Base-by-base conservation (phyloP, 1,284 basidiomycete species). In the Microbotryum intermedium region DNA sequence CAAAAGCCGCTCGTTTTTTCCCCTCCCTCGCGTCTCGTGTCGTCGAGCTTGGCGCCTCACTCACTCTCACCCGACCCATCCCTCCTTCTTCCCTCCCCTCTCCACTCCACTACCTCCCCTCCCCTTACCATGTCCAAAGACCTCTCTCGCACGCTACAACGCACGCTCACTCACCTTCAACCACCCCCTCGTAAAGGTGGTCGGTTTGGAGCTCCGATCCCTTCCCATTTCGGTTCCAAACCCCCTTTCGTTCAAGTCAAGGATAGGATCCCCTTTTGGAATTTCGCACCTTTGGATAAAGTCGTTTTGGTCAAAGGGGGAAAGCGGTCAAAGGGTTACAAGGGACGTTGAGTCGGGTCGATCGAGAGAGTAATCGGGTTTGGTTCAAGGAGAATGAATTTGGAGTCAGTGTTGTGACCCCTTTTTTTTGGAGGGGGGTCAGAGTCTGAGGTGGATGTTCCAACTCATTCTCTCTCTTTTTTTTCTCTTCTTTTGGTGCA, bases 211-310 rank as follows among this genome's bases (percentile, higher is more conserved):
- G 65, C 64, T 59, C 67, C 69, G 11, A 65, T 72, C 25, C 74
- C 74, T 13, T 67, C 73, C 3, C 69, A 73, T 53, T 71, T 72
- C 58, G 68, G 71, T 5, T 61, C 71, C 21, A 58, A 48, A 46
- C 71, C 72, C 42, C 62, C 66, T 46, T 76, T 72, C 55, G 75
- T 76, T 52, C 72, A 70, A 57, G 70, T 72, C 45, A 73, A 74
- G 65, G 75, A 76, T 61, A 72, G 75, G 45, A 70, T 76, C 44
- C 67, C 71, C 1, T 75, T 71, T 61, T 76, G 75, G 75, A 74
- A 76, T 69, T 72, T 76, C 58, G 72, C 72, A 2, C 73, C 74
- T 2, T 72, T 72, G 5, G 75, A 76, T 57, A 68, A 71, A 29
- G 75, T 76, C 29, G 67, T 67, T 39, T 66, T 76, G 34, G 62